A percentile compares a stretch with the other conserved stretches of the same genome.
phyloP scores from a whole-genome alignment of 2,329 filamentous ascomycete genomes.

The Curvularia sp. region DNA sequence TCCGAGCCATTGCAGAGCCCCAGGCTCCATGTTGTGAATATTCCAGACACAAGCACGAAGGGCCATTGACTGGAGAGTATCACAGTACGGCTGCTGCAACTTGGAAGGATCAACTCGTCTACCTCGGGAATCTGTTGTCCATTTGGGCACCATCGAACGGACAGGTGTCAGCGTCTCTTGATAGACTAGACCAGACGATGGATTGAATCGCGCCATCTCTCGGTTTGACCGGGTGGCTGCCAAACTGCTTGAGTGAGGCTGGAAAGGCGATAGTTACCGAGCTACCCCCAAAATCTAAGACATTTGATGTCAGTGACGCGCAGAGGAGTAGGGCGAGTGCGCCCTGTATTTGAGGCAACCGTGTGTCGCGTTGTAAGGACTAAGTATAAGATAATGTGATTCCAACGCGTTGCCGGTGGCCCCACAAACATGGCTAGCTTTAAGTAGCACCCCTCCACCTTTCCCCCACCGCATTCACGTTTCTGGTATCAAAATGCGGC shows the following conservation, averaged over 20 bases:
- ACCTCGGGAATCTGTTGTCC: slow-evolving; percentile 25
- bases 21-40: slow-evolving; percentile 23
- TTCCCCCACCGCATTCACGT: neutral
- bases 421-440: neutral
- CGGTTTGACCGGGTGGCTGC: neutral
- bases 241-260: neutral
- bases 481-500: neutral
- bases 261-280: neutral
- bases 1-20: slow-evolving; percentile 26
- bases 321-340: neutral
- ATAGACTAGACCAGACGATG: slow-evolving; percentile 28
- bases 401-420: neutral
- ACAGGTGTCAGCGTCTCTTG: slow-evolving; percentile 20
- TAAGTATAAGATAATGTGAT: neutral
- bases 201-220: slow-evolving; percentile 16
- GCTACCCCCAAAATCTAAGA: neutral
- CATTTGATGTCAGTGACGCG: neutral
- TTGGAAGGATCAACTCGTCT: slow-evolving; percentile 18
- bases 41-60: slow-evolving; percentile 30
- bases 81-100: slow-evolving; percentile 20
- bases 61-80: slow-evolving; percentile 27
- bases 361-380: neutral
- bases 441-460: neutral
- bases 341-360: neutral
- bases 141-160: slow-evolving; percentile 28